Evolutionary conservation across 306 rosid genomes (phyloP).

Genomic region (Fragaria nilgerrensis): DNA sequence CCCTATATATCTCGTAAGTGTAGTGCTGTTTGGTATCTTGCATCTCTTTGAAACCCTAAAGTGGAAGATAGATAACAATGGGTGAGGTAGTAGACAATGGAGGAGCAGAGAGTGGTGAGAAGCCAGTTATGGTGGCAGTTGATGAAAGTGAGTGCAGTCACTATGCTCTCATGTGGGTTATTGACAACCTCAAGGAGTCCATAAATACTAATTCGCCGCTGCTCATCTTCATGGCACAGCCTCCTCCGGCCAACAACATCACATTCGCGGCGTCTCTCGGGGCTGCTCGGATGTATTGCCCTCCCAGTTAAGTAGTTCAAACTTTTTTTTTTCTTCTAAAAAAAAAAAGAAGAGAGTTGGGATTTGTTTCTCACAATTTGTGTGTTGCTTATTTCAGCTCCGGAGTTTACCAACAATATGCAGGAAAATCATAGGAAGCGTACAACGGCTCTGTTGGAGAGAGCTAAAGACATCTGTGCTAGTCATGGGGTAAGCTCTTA

Average conservation of each 20-base stretch:
- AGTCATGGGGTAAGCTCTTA: slow-evolving; percentile 38
- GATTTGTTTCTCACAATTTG: slow-evolving; percentile 7
- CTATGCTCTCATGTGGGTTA: slow-evolving; percentile 48
- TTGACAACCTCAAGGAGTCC: slow-evolving; percentile 44
- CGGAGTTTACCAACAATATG: slow-evolving; percentile 25
- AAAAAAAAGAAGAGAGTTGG: neutral
- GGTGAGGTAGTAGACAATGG: slow-evolving; percentile 3
- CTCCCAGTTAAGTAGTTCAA: slow-evolving; percentile 39
- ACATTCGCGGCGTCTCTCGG: slow-evolving; percentile 41
- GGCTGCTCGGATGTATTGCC: slow-evolving; percentile 37
- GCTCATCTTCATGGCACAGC: slow-evolving; percentile 46
- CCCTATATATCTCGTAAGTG: neutral
- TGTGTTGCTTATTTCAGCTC: slow-evolving; percentile 24
- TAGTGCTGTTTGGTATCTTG: neutral
- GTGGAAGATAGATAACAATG: slow-evolving; percentile 11
- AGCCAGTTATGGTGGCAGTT: slow-evolving; percentile 51
- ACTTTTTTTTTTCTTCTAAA: too few species aligned
- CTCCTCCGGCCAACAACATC: slow-evolving; percentile 23
- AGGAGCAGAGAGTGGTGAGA: slow-evolving; percentile 17
- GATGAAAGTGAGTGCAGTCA: slow-evolving; percentile 50
- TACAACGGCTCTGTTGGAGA: slow-evolving; percentile 38
- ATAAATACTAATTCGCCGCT: slow-evolving; percentile 22
- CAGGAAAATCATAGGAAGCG: slow-evolving; percentile 42
- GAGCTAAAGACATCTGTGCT: slow-evolving; percentile 47
- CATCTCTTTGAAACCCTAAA: neutral